Evolutionary conservation across 176 grass and related monocot genomes (phyloP).

Genomic region (Musa itinerans): DNA sequence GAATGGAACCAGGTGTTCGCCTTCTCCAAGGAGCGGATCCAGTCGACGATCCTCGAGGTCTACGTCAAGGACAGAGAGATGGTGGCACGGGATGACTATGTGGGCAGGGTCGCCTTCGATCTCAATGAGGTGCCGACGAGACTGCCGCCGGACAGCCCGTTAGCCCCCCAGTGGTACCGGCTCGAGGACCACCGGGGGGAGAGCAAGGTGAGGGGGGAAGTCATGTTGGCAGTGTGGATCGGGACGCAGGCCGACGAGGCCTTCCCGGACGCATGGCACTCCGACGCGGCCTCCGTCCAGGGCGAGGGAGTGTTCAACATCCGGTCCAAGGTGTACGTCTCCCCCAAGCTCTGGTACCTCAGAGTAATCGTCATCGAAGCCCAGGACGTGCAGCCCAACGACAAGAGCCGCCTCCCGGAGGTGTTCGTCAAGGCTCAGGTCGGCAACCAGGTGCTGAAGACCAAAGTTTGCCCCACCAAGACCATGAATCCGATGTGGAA

Average conservation of each 20-base stretch:
- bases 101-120: constrained; percentile 13
- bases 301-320: constrained; percentile 21
- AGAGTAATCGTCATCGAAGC: constrained; percentile 20
- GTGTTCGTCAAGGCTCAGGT: constrained; percentile 21
- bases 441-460: constrained; percentile 23
- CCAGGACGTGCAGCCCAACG: constrained; percentile 20
- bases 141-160: constrained; percentile 14
- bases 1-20: constrained; percentile 21
- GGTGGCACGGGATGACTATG: constrained; percentile 11
- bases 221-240: constrained; percentile 19
- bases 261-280: constrained; percentile 22
- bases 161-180: constrained; percentile 20
- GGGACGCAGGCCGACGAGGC: constrained; percentile 23
- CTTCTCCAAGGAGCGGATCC: constrained; percentile 16
- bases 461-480: background rate
- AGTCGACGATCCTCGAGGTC: constrained; percentile 11
- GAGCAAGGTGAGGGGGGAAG: constrained; percentile 12
- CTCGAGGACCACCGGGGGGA: constrained; percentile 18
- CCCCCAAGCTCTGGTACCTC: constrained; percentile 25
- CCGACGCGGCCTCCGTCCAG: constrained; percentile 4
- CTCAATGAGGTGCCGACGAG: constrained; percentile 23
- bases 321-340: constrained; percentile 23
- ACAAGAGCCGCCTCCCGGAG: constrained; percentile 6
- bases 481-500: constrained; percentile 6
- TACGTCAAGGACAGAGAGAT: constrained; percentile 15